Base-by-base conservation (phyloP, 441 rosid species). In the Biscutella laevigata region DNA sequence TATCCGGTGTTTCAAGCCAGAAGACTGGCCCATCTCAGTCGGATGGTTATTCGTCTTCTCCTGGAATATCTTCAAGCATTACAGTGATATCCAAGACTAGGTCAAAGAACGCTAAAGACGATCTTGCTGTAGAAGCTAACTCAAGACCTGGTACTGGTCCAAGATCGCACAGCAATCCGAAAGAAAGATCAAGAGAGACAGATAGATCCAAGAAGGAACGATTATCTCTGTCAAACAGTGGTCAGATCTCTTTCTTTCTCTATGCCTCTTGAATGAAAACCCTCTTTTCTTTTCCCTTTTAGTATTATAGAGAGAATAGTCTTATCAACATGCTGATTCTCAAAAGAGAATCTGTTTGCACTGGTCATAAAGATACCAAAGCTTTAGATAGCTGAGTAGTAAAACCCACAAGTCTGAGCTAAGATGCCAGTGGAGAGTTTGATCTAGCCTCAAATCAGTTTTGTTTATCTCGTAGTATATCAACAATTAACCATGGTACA, bases 111-210 rank as follows among this genome's bases (percentile, higher is more conserved):
- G 24, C 46, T 64, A 64, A 61, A 47, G 88, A 78, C 25, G 77
- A 74, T 69, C 41, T 64, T 28, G 62, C 42, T 53, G 84, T 79
- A 73, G 92, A 77, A 70, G 72, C 71, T 51, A 75, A 59, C 58
- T 73, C 81, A 59, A 75, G 57, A 62, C 76, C 84, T 39, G 72
- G 62, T 30, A 24, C 39, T 66, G 69, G 53, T 73, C 57, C 79
- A 65, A 79, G 94, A 80, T 88, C 97, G 3, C 84, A 58, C 16
- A 88, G 97, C 78, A 94, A 86, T 66, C 96, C 96, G 12, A 88
- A 86, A 73, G 96, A 88, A 77, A 82, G 95, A 69, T 25, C 77
- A 40, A 48, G 62, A 21, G 79, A 64, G 52, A 53, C 77, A 9
- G 76, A 71, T 54, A 81, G 82, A 69, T 80, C 57, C 24, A 67